Evolutionary conservation across 2,329 filamentous ascomycete genomes (phyloP), one percentile per base, ranked within the genome.

Genomic region (Bipolaris oryzae): DNA sequence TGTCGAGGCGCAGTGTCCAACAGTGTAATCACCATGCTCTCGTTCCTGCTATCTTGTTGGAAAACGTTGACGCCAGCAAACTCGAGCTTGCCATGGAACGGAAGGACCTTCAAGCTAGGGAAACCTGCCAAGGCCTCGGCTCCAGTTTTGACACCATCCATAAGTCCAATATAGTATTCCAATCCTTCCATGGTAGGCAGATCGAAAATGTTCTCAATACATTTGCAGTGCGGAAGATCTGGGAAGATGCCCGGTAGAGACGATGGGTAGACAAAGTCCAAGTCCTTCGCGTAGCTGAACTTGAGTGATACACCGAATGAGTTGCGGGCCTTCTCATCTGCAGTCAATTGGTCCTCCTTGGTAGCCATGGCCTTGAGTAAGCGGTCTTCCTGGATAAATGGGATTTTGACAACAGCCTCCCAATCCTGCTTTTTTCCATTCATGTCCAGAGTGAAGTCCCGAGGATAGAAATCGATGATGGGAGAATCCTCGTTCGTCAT

Each of bases 401-500:
- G 95, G 71, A 99, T 99, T 77, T 98, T 99, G 63, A 99, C 92
- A 35, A 99, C 94, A 25, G 95, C 95, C 74, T 99, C 95, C 95
- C 95, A 99, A 62, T 99, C 96, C 90, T 96, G 96, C 80, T 96
- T 99, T 81, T 99, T 99, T 57, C 95, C 96, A 68, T 99, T 98
- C 95, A 99, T 98, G 74, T 99, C 96, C 38, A 99, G 83, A 64
- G 96, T 92, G 70, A 99, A 99, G 69, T 99, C 95, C 67, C 94
- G 86, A 2, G 95, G 95, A 70, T 99, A 99, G 75, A 99, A 99
- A 74, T 99, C 95, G 70, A 96, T 90, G 74, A 99, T 99, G 1
- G 95, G 92, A 15, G 94, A 98, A 15, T 90, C 85, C 1, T 89
- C 84, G 53, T 90, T 90, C 1, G 92, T 97, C 95, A 99, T 99